phyloP scores from a whole-genome alignment of 2,329 filamentous ascomycete species.

The Chalaropsis ovoidea region DNA sequence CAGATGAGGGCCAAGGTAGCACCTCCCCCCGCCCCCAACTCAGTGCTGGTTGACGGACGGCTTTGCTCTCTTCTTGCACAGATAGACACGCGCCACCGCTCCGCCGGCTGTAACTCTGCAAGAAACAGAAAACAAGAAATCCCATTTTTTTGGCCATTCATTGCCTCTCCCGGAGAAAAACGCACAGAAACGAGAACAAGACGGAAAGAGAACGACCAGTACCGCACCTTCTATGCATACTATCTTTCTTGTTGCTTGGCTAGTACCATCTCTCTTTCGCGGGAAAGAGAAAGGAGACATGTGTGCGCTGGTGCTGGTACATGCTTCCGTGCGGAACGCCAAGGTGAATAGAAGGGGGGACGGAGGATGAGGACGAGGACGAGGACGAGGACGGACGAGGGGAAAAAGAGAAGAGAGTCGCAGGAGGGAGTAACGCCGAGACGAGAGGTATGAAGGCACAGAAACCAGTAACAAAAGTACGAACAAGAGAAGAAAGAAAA shows the following conservation, averaged over 20 bases:
- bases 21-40: neutral
- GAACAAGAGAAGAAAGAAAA: slow-evolving; percentile 20
- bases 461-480: slow-evolving; percentile 19
- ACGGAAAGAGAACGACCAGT: slow-evolving; percentile 18
- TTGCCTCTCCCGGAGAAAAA: slow-evolving; percentile 12
- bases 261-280: neutral
- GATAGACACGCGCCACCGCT: neutral
- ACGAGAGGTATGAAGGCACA: slow-evolving; percentile 13
- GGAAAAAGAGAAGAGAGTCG: slow-evolving; percentile 4
- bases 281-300: neutral
- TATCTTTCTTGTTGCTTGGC: slow-evolving; percentile 4
- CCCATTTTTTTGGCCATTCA: slow-evolving; percentile 13
- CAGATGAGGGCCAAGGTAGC: neutral
- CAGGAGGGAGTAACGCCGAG: slow-evolving; percentile 5
- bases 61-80: neutral
- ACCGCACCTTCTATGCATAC: slow-evolving; percentile 17
- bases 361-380: too few relatives aligned
- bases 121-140: slow-evolving; percentile 27
- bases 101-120: neutral
- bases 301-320: slow-evolving; percentile 3
- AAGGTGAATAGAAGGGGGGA: neutral
- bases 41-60: slow-evolving; percentile 1
- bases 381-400: neutral
- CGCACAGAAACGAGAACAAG: slow-evolving; percentile 17
- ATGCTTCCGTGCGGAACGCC: slow-evolving; percentile 13